Evolutionary conservation across 495 filamentous ascomycete species (phyloP).

Genomic region (Viridothelium virens): DNA sequence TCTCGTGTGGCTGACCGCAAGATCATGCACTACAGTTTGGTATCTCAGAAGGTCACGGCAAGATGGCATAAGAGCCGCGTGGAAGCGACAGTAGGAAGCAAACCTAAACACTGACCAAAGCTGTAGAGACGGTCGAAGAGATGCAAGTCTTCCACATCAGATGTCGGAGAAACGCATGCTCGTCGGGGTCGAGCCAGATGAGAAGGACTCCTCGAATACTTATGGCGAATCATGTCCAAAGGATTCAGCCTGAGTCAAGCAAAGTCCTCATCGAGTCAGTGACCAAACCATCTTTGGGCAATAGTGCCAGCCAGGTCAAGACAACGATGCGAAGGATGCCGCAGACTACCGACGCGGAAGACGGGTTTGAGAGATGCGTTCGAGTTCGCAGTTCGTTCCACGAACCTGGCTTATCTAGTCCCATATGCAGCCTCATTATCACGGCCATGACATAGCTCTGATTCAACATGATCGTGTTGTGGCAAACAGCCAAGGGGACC

Average conservation of each 20-base stretch:
- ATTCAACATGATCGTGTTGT: neutral
- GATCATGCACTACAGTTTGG: neutral
- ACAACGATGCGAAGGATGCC: neutral
- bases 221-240: neutral
- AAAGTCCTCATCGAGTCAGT: neutral
- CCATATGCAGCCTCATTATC: neutral
- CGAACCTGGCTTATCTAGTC: neutral
- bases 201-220: neutral
- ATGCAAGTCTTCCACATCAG: neutral
- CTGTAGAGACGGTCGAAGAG: neutral
- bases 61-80: neutral
- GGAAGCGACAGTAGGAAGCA: neutral
- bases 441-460: neutral
- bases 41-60: neutral
- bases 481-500: too few relatives aligned
- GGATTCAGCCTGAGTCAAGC: neutral
- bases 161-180: neutral
- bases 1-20: neutral
- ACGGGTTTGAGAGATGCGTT: neutral
- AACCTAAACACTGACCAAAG: neutral
- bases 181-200: neutral
- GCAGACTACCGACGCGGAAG: neutral
- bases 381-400: neutral
- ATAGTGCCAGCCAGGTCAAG: neutral
- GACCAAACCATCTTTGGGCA: neutral